Evolutionary conservation across 768 basidiomycete species (phyloP), one percentile per base, ranked within the genome.

Genomic region (Suillus ampliporus): DNA sequence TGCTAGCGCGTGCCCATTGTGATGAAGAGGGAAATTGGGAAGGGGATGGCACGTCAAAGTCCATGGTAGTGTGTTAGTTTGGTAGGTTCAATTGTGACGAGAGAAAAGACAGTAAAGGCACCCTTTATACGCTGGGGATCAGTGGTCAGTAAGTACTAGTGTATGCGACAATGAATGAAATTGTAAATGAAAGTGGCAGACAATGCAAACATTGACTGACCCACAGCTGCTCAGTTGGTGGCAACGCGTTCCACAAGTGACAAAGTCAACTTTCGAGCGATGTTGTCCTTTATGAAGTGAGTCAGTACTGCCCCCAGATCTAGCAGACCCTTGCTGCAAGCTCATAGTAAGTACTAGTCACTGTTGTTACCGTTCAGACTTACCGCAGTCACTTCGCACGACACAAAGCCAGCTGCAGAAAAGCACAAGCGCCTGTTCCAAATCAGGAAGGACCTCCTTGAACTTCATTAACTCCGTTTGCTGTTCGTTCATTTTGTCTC

Each of bases 11-110:
- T 5, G 34, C 54, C 54, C 54, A 56, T 56, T 56, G 54, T 6
- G 54, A 56, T 19, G 54, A 40, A 13, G 54, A 56, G 26, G 54
- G 11, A 8, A 56, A 56, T 56, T 56, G 54, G 5, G 54, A 56
- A 26, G 54, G 54, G 3, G 54, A 56, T 28, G 54, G 54, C 0
- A 56, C 19, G 38, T 56, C 54, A 23, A 38, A 56, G 54, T 56
- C 54, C 54, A 56, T 56, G 26, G 54, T 21, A 40, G 38, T 21
- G 54, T 26, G 35, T 40, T 11, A 56, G 37, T 23, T 38, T 26
- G 38, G 23, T 28, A 10, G 38, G 11, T 19, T 40, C 15, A 40
- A 13, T 19, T 38, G 54, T 28, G 38, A 21, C 40, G 21, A 40
- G 38, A 56, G 15, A 56, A 26, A 40, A 40, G 23, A 56, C 23